Evolutionary conservation across 495 filamentous ascomycete species (phyloP).

Genomic region (Trypethelium eluteriae): DNA sequence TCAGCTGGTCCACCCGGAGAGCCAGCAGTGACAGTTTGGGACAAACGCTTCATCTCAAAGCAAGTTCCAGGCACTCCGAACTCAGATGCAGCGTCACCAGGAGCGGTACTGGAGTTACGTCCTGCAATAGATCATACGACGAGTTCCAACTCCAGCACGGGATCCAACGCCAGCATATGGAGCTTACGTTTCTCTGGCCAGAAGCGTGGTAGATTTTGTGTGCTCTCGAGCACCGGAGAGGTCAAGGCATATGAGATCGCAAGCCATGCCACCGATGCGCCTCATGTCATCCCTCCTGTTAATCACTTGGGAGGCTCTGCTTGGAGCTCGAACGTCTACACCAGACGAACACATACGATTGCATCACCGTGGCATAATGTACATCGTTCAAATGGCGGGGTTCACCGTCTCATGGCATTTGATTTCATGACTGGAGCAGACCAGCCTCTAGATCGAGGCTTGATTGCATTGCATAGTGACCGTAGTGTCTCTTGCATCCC

Average conservation of each 20-base stretch:
- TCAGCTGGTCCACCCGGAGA: conserved; percentile 68
- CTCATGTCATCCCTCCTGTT: neutral
- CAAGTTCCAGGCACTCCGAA: conserved; percentile 33
- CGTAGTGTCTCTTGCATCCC: conserved; percentile 15
- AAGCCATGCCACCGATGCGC: neutral
- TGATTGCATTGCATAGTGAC: conserved; percentile 16
- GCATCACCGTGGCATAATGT: conserved; percentile 8
- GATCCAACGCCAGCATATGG: conserved; percentile 49
- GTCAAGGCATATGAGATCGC: conserved; percentile 42
- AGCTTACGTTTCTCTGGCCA: conserved; percentile 73
- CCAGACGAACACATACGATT: neutral
- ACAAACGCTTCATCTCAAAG: conserved; percentile 60
- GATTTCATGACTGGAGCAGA: conserved; percentile 18
- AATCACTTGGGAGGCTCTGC: neutral
- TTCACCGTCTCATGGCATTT: conserved; percentile 19
- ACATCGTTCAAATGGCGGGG: neutral
- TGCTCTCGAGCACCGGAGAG: conserved; percentile 71
- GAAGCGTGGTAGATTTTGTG: conserved; percentile 62
- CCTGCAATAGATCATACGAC: conserved; percentile 52
- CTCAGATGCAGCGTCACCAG: conserved; percentile 36
- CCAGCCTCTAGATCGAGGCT: neutral
- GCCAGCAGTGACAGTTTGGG: conserved; percentile 75
- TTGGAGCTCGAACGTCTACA: neutral
- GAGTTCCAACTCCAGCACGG: conserved; percentile 11
- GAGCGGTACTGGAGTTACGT: conserved; percentile 58